Evolutionary conservation across 208 protist species (phyloP).

Genomic region (Leishmania amazonensis): DNA sequence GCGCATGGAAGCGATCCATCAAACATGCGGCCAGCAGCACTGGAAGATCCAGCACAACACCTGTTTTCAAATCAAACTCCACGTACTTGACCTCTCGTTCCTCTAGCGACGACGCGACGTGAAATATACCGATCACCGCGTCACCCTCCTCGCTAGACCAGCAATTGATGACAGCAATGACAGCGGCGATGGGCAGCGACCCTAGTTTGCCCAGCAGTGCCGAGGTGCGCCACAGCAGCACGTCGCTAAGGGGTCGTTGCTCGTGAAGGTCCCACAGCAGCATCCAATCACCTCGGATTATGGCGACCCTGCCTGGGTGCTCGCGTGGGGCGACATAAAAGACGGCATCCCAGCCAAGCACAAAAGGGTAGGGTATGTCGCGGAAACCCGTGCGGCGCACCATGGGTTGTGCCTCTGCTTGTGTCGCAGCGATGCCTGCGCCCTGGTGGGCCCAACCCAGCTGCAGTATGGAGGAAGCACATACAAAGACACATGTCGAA

Average conservation of each 20-base stretch:
- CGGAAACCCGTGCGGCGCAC: conserved; percentile 43
- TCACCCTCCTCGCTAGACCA: conserved; percentile 5
- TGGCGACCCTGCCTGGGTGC: conserved; percentile 37
- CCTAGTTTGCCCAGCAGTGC: conserved; percentile 28
- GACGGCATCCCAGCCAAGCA: conserved; percentile 51
- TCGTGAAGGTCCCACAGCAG: conserved; percentile 60
- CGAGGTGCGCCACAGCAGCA: conserved; percentile 17
- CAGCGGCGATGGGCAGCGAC: conserved; percentile 34
- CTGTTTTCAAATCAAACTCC: conserved; percentile 15
- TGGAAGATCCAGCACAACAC: conserved; percentile 6
- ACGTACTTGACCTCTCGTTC: conserved; percentile 17
- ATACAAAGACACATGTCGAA: conserved; percentile 7
- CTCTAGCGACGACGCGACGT: conserved; percentile 11
- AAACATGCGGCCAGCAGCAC: background rate
- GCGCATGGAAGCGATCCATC: conserved; percentile 9
- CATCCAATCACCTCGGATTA: conserved; percentile 48
- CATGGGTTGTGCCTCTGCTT: conserved; percentile 19
- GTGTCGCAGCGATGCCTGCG: conserved; percentile 10
- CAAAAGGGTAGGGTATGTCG: conserved; percentile 61
- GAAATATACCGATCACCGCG: conserved; percentile 18
- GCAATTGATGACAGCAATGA: conserved; percentile 26
- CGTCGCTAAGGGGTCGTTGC: conserved; percentile 10
- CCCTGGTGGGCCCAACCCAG: conserved; percentile 13
- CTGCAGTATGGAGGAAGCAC: conserved; percentile 2
- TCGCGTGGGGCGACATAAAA: conserved; percentile 56